Evolutionary conservation across 1,284 basidiomycete species (phyloP).

Genomic region (Boletus semigastroideus): DNA sequence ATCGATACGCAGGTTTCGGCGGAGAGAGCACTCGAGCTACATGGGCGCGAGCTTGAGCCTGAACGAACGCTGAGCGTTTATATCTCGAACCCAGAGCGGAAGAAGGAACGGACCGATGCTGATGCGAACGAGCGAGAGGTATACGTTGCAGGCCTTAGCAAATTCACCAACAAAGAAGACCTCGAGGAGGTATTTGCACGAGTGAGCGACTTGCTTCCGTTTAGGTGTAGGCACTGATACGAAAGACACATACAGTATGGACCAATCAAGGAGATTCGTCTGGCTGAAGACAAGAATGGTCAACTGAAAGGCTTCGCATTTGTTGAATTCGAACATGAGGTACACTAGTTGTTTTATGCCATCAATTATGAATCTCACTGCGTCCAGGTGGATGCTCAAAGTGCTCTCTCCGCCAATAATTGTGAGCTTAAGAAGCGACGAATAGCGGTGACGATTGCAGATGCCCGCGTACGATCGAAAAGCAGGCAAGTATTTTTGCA

Average conservation of each 20-base stretch:
- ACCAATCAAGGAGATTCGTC: constrained; percentile 73
- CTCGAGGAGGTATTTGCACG: constrained; percentile 74
- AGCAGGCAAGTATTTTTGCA: constrained; percentile 41
- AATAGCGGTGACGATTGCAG: constrained; percentile 81
- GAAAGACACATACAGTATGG: constrained; percentile 61
- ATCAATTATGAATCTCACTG: neutral
- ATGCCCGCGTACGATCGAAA: constrained; percentile 62
- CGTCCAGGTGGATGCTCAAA: constrained; percentile 64
- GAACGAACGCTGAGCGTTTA: constrained; percentile 73
- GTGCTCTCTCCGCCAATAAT: constrained; percentile 79
- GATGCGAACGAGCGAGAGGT: constrained; percentile 81
- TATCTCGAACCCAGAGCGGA: constrained; percentile 89
- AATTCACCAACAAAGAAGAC: constrained; percentile 71
- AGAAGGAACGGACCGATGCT: constrained; percentile 85
- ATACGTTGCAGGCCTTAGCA: constrained; percentile 82
- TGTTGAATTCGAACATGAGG: constrained; percentile 85
- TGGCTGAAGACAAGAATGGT: constrained; percentile 72
- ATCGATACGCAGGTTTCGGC: constrained; percentile 57
- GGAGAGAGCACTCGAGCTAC: constrained; percentile 72
- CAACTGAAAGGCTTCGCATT: constrained; percentile 89
- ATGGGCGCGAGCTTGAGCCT: constrained; percentile 73
- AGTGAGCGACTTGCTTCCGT: constrained; percentile 39
- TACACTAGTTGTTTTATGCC: constrained; percentile 28
- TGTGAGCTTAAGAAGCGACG: constrained; percentile 81
- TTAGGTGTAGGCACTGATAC: constrained; percentile 7